Conservation (phyloP, 768 basidiomycete genomes). For the Lentinula boryana region DNA sequence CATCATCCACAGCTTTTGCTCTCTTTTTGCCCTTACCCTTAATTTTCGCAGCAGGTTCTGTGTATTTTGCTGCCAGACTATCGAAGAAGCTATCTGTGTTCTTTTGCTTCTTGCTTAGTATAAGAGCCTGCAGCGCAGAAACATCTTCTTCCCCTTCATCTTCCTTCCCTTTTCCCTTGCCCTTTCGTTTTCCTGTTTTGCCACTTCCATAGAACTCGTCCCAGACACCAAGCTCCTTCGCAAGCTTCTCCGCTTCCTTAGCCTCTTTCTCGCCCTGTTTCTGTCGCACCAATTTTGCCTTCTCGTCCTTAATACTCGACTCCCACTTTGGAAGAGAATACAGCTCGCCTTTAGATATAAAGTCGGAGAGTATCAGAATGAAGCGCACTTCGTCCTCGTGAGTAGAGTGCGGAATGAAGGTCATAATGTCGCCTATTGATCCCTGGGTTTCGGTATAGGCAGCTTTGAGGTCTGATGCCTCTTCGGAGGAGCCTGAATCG, state of each 20-base stretch:
- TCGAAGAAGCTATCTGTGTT: conserved; percentile 72
- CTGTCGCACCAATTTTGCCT: conserved; percentile 65
- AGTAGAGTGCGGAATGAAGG: conserved; percentile 79
- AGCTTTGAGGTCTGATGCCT: conserved; percentile 67
- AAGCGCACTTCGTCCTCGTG: conserved; percentile 84
- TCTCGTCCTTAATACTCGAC: conserved; percentile 69
- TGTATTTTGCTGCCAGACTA: conserved; percentile 67
- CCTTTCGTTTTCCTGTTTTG: conserved; percentile 54
- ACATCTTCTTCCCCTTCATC: conserved; percentile 41
- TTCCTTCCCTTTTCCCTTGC: conserved; percentile 29
- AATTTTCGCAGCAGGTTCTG: conserved; percentile 39
- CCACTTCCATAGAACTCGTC: conserved; percentile 87
- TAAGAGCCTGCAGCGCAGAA: conserved; percentile 73
- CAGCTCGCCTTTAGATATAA: conserved; percentile 61
- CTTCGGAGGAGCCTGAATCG: conserved; percentile 73
- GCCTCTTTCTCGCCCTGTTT: conserved; percentile 78
- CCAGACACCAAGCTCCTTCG: conserved; percentile 89
- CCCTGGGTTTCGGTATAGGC: conserved; percentile 74
- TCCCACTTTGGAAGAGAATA: conserved; percentile 57
- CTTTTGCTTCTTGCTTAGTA: conserved; percentile 65
- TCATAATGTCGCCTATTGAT: conserved; percentile 76
- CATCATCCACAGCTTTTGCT: conserved; percentile 33
- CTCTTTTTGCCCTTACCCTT: conserved; percentile 50
- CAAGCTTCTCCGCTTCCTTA: conserved; percentile 74
- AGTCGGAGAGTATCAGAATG: conserved; percentile 55